Evolutionary conservation across 305 asterid species (phyloP).

Genomic region (Fraxinus sp.): DNA sequence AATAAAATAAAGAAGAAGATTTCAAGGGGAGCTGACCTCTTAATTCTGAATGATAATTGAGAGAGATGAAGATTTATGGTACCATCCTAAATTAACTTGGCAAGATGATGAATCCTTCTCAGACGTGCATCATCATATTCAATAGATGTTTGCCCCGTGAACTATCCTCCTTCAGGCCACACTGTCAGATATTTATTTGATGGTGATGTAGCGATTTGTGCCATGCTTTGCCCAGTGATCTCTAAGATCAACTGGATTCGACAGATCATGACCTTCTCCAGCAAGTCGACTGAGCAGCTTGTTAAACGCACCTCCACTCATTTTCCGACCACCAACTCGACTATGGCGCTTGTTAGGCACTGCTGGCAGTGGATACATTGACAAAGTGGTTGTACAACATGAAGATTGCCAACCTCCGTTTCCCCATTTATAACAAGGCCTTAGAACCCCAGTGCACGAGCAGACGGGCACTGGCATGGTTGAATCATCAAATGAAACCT

Average conservation of each 20-base stretch:
- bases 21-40: background rate
- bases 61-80: background rate
- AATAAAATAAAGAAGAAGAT: background rate
- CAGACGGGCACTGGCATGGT: constrained; percentile 60
- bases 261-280: constrained; percentile 48
- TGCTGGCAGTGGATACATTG: constrained; percentile 51
- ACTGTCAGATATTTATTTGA: constrained; percentile 31
- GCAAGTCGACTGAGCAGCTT: constrained; percentile 52
- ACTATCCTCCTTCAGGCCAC: background rate
- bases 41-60: background rate
- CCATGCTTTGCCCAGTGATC: constrained; percentile 27
- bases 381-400: constrained; percentile 49
- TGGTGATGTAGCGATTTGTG: constrained; percentile 55
- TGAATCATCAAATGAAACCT: constrained; percentile 50
- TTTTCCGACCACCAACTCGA: constrained; percentile 25
- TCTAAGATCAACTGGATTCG: constrained; percentile 50
- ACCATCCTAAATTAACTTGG: background rate
- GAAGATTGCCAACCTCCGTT: constrained; percentile 59
- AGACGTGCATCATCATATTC: background rate
- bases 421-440: constrained; percentile 58
- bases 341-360: constrained; percentile 54
- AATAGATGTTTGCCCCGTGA: background rate
- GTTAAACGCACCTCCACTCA: constrained; percentile 44
- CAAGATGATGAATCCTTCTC: background rate
- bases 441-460: constrained; percentile 46